Base-by-base conservation (phyloP, 2,329 filamentous ascomycete genomes). In the Sphaerulina musiva region DNA sequence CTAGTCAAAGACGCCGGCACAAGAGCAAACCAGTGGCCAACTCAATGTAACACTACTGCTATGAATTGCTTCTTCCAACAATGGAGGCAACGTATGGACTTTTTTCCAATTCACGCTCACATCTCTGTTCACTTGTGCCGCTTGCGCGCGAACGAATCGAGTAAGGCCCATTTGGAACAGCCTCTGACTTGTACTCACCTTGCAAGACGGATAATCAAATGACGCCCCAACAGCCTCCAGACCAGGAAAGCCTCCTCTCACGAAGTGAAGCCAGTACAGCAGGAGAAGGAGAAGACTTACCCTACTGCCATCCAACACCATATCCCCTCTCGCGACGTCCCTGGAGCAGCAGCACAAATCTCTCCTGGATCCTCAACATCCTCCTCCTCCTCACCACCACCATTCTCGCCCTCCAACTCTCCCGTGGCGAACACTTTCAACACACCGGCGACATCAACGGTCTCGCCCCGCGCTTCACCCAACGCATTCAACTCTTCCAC, bases 381-480 rank as follows among this genome's bases (percentile, higher is more conserved):
- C 14, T 49, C 34, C 46, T 54, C 5, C 26, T 26, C 32, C 20
- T 46, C 36, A 36, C 43, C 2, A 20, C 34, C 11, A 20, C 43
- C 11, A 50, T 49, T 17, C 44, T 54, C 17, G 46, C 46, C 1
- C n/a, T 29, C 1, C 52, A 54, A 31, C 46, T 54, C n/a, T 38
- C 29, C 2, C 42, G 42, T 26, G 39, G 40, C 12, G 52, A 54
- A 31, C 31, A 12, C 6, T 54, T 39, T 12, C 52, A 54, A 32
- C 52, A 49, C 34, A 54, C 52, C 10, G 52, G 52, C 47, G 52
- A 54, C 46, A 46, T 54, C 7, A 54, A 54, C 31, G 52, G 52
- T 14, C 47, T 54, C 12, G 52, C 46, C 11, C 52, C 52, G 1
- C 52, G 52, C 32, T 54, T 54, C 41, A 40, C 40, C 1, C 52